Conservation (phyloP, 73 alveolate species). For the Uronychia setigera region DNA sequence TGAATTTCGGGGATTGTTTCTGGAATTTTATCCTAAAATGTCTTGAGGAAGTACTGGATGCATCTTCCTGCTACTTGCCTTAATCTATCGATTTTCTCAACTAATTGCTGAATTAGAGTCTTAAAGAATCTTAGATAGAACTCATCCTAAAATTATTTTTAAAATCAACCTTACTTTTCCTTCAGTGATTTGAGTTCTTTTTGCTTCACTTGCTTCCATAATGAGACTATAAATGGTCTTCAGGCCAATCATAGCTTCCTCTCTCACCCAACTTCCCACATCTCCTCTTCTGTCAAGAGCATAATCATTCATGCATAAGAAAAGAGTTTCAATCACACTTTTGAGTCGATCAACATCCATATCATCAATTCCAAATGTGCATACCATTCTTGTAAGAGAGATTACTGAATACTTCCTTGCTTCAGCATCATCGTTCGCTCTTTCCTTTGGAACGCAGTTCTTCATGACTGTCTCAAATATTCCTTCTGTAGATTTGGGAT, state of each 20-base stretch:
- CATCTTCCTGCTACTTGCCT: constrained; percentile 86
- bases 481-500: constrained; percentile 43
- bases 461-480: constrained; percentile 42
- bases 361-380: constrained; percentile 56
- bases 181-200: neutral
- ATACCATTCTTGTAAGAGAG: constrained; percentile 58
- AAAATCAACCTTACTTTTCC: constrained; percentile 25
- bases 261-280: constrained; percentile 94
- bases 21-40: constrained; percentile 51
- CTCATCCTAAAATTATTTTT: neutral
- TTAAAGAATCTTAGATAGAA: constrained; percentile 40
- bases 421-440: constrained; percentile 81
- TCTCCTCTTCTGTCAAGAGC: constrained; percentile 91
- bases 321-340: constrained; percentile 54
- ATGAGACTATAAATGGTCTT: constrained; percentile 15
- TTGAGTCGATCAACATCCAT: constrained; percentile 41
- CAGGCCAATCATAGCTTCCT: constrained; percentile 78
- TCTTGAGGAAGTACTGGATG: constrained; percentile 72
- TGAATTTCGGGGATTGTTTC: constrained; percentile 49
- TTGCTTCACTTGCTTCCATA: neutral
- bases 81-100: constrained; percentile 88
- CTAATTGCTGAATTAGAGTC: constrained; percentile 63
- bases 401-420: constrained; percentile 86
- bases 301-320: constrained; percentile 77
- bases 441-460: constrained; percentile 51